Evolutionary conservation across 306 rosid genomes (phyloP), one percentile per base, ranked within the genome.

Genomic region (Prunus kanzakura): DNA sequence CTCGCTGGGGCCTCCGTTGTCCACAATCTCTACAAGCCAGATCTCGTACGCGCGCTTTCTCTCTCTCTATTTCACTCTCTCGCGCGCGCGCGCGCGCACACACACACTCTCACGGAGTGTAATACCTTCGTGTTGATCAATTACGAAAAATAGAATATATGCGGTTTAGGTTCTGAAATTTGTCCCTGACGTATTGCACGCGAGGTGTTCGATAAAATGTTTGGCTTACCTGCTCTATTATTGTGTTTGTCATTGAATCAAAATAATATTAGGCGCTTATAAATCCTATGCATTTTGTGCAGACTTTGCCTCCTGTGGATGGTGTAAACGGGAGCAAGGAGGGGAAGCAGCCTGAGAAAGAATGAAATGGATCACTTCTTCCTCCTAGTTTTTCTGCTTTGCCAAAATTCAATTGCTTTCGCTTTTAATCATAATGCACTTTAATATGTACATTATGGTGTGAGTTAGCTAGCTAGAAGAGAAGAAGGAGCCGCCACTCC

Each of bases 1-100:
- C 83, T 79, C 52, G 82, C 69, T 20, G 82, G 82, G 8, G 82
- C 82, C 64, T 73, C 82, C 41, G 74, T 79, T 10, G 82, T 79
- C 69, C 78, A 79, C 69, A 79, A 66, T 71, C 56, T 79, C 74
- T 79, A 56, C 82, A 79, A 73, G 69, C 82, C 78, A 6, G 55
- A 79, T 46, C 82, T 79, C 12, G 82, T 79, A 65, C 6, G 27
- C 8, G 3, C 35, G 3, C 19, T 56, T 2, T 71, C 25, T 22
- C 29, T 11, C 43, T n/a, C 15, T 22, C 30, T 19, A n/a, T n/a
- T n/a, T n/a, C n/a, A n/a, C 64, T 30, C 6, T 30, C 35, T 4
- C 27, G 38, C 38, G 7, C 41, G 41, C 41, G 41, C 41, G 41
- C 41, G 0, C 41, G 0, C 51, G 11, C 51, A 47, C 41, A 47